These are phyloP conservation scores for Paracamarosporium sp. DNA, from an alignment of 2,329 filamentous ascomycete genomes.

Conservation along the genomic window DNA sequence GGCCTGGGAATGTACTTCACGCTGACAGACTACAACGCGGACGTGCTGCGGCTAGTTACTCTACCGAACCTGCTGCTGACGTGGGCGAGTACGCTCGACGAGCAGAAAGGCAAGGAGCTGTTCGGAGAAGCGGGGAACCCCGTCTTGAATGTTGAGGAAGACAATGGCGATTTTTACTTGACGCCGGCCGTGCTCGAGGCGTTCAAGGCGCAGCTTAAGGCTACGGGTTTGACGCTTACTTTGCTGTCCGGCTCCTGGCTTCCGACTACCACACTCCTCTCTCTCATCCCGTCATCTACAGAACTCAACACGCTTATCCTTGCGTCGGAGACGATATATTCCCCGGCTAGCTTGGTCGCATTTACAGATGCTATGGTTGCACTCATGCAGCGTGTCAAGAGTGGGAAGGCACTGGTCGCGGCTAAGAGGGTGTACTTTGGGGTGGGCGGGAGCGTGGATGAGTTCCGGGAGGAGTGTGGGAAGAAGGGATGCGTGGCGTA, in stretches of 20 bases:
- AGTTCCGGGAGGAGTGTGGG: slow-evolving; percentile 63
- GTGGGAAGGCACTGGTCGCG: slow-evolving; percentile 70
- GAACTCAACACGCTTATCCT: slow-evolving; percentile 60
- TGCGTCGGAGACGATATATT: slow-evolving; percentile 85
- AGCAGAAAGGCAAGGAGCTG: slow-evolving; percentile 18
- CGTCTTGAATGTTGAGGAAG: slow-evolving; percentile 15
- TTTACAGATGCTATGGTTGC: slow-evolving; percentile 72
- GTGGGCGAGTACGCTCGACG: slow-evolving; percentile 55
- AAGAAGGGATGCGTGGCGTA: slow-evolving; percentile 52
- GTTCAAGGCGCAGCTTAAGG: slow-evolving; percentile 64
- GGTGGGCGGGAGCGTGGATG: slow-evolving; percentile 81
- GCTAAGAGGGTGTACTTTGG: slow-evolving; percentile 86
- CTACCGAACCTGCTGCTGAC: slow-evolving; percentile 78
- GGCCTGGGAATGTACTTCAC: slow-evolving; percentile 65
- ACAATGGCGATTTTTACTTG: slow-evolving; percentile 67
- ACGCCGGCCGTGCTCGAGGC: slow-evolving; percentile 62
- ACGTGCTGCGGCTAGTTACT: slow-evolving; percentile 79
- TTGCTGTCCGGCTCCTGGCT: slow-evolving; percentile 82
- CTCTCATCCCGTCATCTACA: slow-evolving; percentile 56
- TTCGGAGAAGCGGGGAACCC: slow-evolving; percentile 29
- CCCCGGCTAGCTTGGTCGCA: slow-evolving; percentile 70
- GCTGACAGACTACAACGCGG: slow-evolving; percentile 80
- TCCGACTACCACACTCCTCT: slow-evolving; percentile 60
- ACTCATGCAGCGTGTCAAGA: slow-evolving; percentile 60
- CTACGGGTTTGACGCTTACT: slow-evolving; percentile 62